Percentiles rank a stretch among this genome's conserved stretches.
These are phyloP conservation scores for Alternaria metachromatica DNA, from an alignment of 2,329 filamentous ascomycete species.

Conservation along the genomic window DNA sequence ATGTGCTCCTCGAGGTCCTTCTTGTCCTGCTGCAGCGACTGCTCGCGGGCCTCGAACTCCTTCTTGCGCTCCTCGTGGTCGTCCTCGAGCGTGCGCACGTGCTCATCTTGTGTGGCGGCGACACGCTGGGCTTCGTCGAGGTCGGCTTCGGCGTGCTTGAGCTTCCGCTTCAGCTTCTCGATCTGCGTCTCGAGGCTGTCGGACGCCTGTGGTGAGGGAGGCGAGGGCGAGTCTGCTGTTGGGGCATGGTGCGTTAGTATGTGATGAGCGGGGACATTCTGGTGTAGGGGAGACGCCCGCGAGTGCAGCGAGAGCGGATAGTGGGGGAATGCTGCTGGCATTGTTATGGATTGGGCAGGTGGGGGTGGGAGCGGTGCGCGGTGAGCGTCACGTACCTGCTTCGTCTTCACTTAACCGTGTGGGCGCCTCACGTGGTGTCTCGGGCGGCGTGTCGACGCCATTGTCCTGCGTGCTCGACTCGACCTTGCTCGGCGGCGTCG, in stretches of 20 bases:
- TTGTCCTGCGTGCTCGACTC: conserved; percentile 27
- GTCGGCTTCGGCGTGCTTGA: conserved; percentile 37
- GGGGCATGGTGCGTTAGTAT: conserved; percentile 31
- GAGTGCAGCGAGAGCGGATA: conserved; percentile 26
- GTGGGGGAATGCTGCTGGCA: conserved; percentile 25
- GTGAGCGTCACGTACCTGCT: conserved; percentile 23
- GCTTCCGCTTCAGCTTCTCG: conserved; percentile 42
- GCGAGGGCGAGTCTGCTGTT: conserved; percentile 35
- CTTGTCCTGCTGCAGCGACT: conserved; percentile 45
- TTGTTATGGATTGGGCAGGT: conserved; percentile 31
- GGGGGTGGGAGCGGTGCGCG: conserved; percentile 14
- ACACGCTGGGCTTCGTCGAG: conserved; percentile 44
- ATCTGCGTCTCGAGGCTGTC: conserved; percentile 41
- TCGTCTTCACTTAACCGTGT: conserved; percentile 19
- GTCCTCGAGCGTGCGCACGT: conserved; percentile 40
- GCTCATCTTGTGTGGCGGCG: conserved; percentile 36
- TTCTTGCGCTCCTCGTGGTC: conserved; percentile 43
- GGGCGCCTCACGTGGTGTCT: conserved; percentile 37
- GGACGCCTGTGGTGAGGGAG: conserved; percentile 36
- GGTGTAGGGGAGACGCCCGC: conserved; percentile 19
- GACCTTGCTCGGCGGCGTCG: conserved; percentile 28
- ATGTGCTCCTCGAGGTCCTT: conserved; percentile 51
- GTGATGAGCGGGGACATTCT: conserved; percentile 17
- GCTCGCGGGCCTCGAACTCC: conserved; percentile 40
- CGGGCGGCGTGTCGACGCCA: conserved; percentile 43